phyloP scores from a whole-genome alignment of 441 rosid species.

The Arabidopsis hybrid region DNA sequence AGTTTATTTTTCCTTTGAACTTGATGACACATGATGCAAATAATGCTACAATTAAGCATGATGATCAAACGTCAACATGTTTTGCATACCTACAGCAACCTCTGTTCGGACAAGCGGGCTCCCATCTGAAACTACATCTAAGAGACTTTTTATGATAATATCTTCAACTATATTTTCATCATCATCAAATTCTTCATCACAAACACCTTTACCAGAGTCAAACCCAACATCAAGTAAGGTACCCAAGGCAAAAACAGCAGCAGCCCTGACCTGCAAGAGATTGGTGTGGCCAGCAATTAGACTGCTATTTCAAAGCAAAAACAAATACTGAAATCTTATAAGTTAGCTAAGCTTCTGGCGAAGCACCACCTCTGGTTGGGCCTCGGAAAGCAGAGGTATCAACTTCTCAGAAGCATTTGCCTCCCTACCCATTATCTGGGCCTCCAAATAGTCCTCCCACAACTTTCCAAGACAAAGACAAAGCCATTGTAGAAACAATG shows the following conservation, averaged over 20 bases:
- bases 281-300: slow-evolving; percentile 21
- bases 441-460: slow-evolving; percentile 93
- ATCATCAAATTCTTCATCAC: slow-evolving; percentile 80
- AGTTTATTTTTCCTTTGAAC: neutral
- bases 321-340: slow-evolving; percentile 1
- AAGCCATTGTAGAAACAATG: slow-evolving; percentile 93
- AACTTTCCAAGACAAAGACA: slow-evolving; percentile 93
- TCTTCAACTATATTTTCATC: slow-evolving; percentile 81
- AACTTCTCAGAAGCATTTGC: slow-evolving; percentile 76
- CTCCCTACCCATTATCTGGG: slow-evolving; percentile 74
- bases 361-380: slow-evolving; percentile 85
- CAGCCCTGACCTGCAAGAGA: slow-evolving; percentile 88
- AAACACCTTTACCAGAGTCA: slow-evolving; percentile 64
- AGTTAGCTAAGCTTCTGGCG: slow-evolving; percentile 25
- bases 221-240: slow-evolving; percentile 82
- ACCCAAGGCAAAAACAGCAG: slow-evolving; percentile 87
- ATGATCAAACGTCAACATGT: slow-evolving; percentile 14
- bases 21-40: slow-evolving; percentile 9
- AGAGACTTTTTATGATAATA: slow-evolving; percentile 69
- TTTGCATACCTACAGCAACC: slow-evolving; percentile 86
- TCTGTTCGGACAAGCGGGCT: slow-evolving; percentile 96
- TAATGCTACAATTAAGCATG: slow-evolving; percentile 19
- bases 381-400: slow-evolving; percentile 71
- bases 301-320: slow-evolving; percentile 4
- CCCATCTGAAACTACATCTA: slow-evolving; percentile 82